Conservation (phyloP, 2,329 filamentous ascomycete genomes). For the Orbilia quercus region DNA sequence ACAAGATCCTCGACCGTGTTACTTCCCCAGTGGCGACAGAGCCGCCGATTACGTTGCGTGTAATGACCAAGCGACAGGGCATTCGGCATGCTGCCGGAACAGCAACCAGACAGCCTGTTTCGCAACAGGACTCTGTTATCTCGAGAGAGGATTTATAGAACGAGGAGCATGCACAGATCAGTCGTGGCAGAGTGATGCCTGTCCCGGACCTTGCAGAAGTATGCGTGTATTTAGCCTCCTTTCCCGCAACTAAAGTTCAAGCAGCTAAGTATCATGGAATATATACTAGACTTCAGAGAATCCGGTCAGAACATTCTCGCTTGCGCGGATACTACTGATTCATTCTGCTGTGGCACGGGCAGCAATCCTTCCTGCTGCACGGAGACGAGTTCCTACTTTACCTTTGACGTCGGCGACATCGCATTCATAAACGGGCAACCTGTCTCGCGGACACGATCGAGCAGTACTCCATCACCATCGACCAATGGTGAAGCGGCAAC, state of each 20-base stretch:
- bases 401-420: conserved; percentile 45
- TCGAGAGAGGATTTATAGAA: conserved; percentile 34
- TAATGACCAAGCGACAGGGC: conserved; percentile 29
- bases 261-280: neutral
- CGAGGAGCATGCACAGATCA: conserved; percentile 48
- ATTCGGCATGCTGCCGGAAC: conserved; percentile 48
- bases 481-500: conserved; percentile 1
- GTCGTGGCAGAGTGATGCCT: conserved; percentile 47
- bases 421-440: conserved; percentile 48
- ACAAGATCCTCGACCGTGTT: conserved; percentile 40
- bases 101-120: conserved; percentile 48
- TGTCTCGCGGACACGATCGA: conserved; percentile 17
- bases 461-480: neutral
- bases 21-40: conserved; percentile 26
- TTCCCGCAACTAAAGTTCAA: neutral
- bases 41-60: conserved; percentile 35
- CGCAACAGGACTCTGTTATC: conserved; percentile 40
- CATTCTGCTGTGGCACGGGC: conserved; percentile 47
- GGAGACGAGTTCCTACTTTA: conserved; percentile 24
- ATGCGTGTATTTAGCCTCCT: too few species aligned
- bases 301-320: conserved; percentile 52
- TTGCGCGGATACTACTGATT: conserved; percentile 23
- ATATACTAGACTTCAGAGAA: conserved; percentile 19
- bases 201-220: conserved; percentile 47
- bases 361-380: conserved; percentile 40